Evolutionary conservation across 148 eudicot genomes (phyloP).

Genomic region (Nyssa sinensis): DNA sequence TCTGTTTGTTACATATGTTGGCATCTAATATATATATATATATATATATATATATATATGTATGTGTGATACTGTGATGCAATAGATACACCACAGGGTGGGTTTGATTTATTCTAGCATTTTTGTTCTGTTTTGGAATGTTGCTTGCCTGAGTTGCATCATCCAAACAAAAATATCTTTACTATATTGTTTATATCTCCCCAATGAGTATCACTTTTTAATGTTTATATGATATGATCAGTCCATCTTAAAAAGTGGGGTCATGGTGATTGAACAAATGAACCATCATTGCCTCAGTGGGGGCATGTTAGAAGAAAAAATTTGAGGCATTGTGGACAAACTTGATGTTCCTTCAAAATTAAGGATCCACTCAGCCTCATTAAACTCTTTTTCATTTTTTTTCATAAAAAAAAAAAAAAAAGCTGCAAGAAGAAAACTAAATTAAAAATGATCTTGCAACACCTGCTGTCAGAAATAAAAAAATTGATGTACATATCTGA

Average conservation of each 20-base stretch:
- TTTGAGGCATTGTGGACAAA: background rate
- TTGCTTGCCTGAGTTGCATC: background rate
- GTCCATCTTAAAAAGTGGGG: slow-evolving; percentile 9
- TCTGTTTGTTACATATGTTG: background rate
- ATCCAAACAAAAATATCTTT: slow-evolving; percentile 1
- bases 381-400: background rate
- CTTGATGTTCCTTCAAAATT: background rate
- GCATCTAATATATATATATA: too few species aligned
- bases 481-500: too few species aligned
- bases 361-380: slow-evolving; percentile 4
- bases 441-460: too few species aligned
- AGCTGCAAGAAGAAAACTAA: too few species aligned
- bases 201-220: background rate
- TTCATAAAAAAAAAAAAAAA: background rate
- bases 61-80: background rate
- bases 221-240: slow-evolving; percentile 3
- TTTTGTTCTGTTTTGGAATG: background rate
- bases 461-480: too few species aligned
- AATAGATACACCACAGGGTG: background rate
- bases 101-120: background rate
- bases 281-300: background rate
- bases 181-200: background rate
- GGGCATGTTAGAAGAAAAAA: background rate
- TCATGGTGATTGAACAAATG: background rate
- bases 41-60: too few species aligned